A percentile compares a stretch with the other conserved stretches of the same genome.
These are phyloP conservation scores for Blastobotrys chiropterorum DNA, from an alignment of 805 yeast genomes.

Conservation along the genomic window DNA sequence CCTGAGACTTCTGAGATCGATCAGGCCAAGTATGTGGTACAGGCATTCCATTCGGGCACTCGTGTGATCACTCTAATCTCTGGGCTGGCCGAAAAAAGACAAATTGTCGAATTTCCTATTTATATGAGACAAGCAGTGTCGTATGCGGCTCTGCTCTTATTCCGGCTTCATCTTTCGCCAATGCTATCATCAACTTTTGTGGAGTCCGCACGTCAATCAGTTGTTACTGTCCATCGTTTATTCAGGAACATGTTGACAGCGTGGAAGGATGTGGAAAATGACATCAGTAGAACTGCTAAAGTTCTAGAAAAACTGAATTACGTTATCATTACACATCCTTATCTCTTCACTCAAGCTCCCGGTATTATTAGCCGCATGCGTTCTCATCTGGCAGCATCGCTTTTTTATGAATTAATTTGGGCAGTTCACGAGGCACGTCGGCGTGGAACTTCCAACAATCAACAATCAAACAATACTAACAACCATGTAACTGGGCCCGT, in stretches of 20 bases:
- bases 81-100: slow-evolving; percentile 57
- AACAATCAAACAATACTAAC: slow-evolving; percentile 16
- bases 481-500: slow-evolving; percentile 14
- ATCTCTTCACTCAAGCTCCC: slow-evolving; percentile 63
- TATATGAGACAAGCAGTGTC: slow-evolving; percentile 83
- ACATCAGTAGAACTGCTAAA: slow-evolving; percentile 84
- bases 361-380: slow-evolving; percentile 83
- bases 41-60: slow-evolving; percentile 76
- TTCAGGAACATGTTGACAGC: slow-evolving; percentile 83
- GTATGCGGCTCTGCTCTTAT: slow-evolving; percentile 65
- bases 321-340: slow-evolving; percentile 82
- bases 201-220: slow-evolving; percentile 86
- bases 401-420: slow-evolving; percentile 89
- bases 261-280: slow-evolving; percentile 88
- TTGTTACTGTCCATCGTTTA: slow-evolving; percentile 85
- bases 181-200: slow-evolving; percentile 57
- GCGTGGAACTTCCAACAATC: slow-evolving; percentile 32
- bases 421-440: slow-evolving; percentile 91
- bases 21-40: slow-evolving; percentile 75
- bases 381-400: slow-evolving; percentile 83
- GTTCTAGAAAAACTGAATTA: slow-evolving; percentile 83
- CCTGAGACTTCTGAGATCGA: slow-evolving; percentile 81
- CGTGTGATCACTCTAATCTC: slow-evolving; percentile 74
- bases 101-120: slow-evolving; percentile 78
- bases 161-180: slow-evolving; percentile 76